These are phyloP conservation scores for Leptographium procerum DNA, from an alignment of 2,329 filamentous ascomycete genomes.

Conservation along the genomic window DNA sequence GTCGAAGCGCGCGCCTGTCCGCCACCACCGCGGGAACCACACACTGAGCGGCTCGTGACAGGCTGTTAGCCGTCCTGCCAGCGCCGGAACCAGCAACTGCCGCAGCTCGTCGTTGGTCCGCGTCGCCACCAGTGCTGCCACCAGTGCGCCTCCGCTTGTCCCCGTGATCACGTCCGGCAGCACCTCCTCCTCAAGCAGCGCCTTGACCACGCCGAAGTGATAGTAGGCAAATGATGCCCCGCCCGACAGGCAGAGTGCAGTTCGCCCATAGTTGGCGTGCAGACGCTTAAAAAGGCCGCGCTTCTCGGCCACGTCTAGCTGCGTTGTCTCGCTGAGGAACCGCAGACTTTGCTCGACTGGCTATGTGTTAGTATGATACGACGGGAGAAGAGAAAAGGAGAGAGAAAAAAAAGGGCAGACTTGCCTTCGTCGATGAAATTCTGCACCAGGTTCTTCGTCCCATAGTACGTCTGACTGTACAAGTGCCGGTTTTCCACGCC, in stretches of 20 bases:
- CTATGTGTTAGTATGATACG: neutral
- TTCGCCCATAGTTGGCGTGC: conserved; percentile 82
- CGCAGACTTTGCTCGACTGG: conserved; percentile 54
- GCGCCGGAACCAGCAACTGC: conserved; percentile 69
- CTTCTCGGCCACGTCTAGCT: conserved; percentile 63
- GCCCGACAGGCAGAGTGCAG: conserved; percentile 83
- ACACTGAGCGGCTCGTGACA: conserved; percentile 66
- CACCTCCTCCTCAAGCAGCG: conserved; percentile 72
- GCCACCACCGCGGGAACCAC: conserved; percentile 81
- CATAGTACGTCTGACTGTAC: conserved; percentile 97
- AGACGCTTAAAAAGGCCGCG: conserved; percentile 75
- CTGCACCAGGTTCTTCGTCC: conserved; percentile 91
- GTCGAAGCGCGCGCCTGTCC: conserved; percentile 87
- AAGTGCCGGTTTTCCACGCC: conserved; percentile 86
- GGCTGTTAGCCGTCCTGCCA: conserved; percentile 75
- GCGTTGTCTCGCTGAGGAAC: conserved; percentile 56
- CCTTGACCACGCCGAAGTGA: conserved; percentile 86
- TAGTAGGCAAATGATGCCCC: conserved; percentile 95
- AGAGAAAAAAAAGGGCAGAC: neutral
- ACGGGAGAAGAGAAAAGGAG: neutral
- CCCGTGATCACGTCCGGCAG: conserved; percentile 92
- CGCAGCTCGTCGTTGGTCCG: conserved; percentile 87
- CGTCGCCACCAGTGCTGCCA: conserved; percentile 78
- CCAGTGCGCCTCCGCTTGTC: conserved; percentile 84
- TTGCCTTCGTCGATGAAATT: conserved; percentile 74